Base-by-base conservation (phyloP, 2,329 filamentous ascomycete species). In the Microcera coccophila region DNA sequence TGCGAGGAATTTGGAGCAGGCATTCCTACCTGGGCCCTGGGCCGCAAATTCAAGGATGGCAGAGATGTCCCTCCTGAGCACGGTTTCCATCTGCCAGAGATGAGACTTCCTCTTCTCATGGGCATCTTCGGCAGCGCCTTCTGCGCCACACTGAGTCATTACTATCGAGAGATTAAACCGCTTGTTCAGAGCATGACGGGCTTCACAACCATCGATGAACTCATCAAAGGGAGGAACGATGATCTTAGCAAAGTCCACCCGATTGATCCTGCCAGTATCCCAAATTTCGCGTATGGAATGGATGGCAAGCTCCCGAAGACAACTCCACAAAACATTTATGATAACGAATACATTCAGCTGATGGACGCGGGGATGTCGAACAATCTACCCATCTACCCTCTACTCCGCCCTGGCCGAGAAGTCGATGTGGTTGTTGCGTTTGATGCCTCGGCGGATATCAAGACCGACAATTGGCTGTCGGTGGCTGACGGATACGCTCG, bases 311-410 rank as follows among this genome's bases (percentile, higher is more conserved):
- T 98, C 5, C 85, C 89, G 1, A 67, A 78, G 1, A 87, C 87
- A 0, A 85, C 85, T n/a, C 90, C 93, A 0, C 79, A 84, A 22
- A 89, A 81, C 44, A 79, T 95, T 29, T 82, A 87, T 56, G 72
- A 79, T 15, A 76, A 75, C 12, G 74, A 83, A 34, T 85, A 95
- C 62, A 74, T 91, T 15, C 84, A 87, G 51, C 75, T 91, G 14
- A 97, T 96, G 90, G 93, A 98, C 64, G 90, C 93, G 2, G 93
- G 93, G 38, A 98, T 98, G 93, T 94, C 87, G 52, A 97, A 98
- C 63, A 98, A 98, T 60, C 74, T 98, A 8, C 93, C 93, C 2
- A 90, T 97, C 32, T 98, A 98, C 62, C 93, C 93, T 0, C 76
- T 97, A 3, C 81, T 98, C 15, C 82, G 93, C 10, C 89, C 89